These are phyloP conservation scores for Moringa oleifera DNA, from an alignment of 345 rosid species.

Conservation along the genomic window DNA sequence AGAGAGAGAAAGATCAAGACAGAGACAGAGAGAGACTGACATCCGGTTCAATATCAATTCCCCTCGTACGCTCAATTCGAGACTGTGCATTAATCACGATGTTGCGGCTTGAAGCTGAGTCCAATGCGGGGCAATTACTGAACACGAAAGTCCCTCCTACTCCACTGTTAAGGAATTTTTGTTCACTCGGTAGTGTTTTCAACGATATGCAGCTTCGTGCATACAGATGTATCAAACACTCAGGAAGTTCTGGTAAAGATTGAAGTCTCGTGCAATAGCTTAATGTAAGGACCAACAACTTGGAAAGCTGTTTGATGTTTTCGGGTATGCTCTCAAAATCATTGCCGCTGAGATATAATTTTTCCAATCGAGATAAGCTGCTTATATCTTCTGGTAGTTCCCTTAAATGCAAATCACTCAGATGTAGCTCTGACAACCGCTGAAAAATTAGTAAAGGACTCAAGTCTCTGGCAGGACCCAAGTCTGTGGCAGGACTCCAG, in stretches of 20 bases:
- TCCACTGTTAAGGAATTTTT: background rate
- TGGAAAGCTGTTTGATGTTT: background rate
- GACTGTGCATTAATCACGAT: background rate
- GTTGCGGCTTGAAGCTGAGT: background rate
- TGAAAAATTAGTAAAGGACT: too few relatives aligned
- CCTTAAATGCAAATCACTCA: background rate
- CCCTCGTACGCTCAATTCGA: background rate
- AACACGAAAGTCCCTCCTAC: background rate
- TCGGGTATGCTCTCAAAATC: slow-evolving; percentile 7
- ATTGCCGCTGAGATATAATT: background rate
- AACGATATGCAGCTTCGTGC: background rate
- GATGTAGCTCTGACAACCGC: background rate
- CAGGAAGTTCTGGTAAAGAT: slow-evolving; percentile 2
- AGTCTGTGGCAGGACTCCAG: too few relatives aligned
- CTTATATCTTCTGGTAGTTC: slow-evolving; percentile 10
- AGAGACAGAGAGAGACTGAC: background rate
- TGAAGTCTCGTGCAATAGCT: background rate
- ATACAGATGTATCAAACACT: background rate
- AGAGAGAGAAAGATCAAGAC: background rate
- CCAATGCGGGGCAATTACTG: background rate
- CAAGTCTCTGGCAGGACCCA: too few relatives aligned
- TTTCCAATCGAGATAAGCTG: slow-evolving; percentile 1
- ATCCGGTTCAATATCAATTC: too few relatives aligned
- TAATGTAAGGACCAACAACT: background rate
- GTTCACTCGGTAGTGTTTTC: background rate